Evolutionary conservation across 768 basidiomycete genomes (phyloP), one percentile per base, ranked within the genome.

Genomic region (Pulveroboletus sp.): DNA sequence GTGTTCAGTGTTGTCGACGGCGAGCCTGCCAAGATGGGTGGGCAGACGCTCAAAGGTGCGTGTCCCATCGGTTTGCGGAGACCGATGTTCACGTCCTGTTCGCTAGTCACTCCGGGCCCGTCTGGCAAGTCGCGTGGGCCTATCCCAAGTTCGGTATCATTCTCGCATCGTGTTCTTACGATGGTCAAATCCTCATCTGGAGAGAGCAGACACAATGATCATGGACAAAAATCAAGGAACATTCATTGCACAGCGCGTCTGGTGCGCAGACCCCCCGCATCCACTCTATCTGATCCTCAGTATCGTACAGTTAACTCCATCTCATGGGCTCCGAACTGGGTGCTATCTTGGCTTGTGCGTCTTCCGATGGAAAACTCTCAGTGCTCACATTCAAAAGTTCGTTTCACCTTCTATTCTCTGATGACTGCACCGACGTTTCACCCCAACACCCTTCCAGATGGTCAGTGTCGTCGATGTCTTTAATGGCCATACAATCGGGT

Each of bases 301-400:
- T 9, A 19, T n/a, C 2, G n/a, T n/a, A n/a, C 49, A 95, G 95
- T 98, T 42, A 99, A 99, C 72, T 94, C 94, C 1, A 87, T 98
- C 19, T 91, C 92, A 0, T 99, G 96, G 96, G 95, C 95, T n/a
- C 93, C 96, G 95, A 98, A 64, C 81, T 97, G 12, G 96, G 95
- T 29, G 92, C 96, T 1, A 94, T 97, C 54, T 78, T 98, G 34
- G 95, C 93, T 4, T 99, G 96, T 63, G 95, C 95, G 2, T 94
- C 91, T 20, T 95, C 92, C 1, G 96, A 99, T 68, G 94, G 95
- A 55, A 95, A 94, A 66, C 79, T 99, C 35, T 98, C 95, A 9
- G 93, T 99, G 31, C 75, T 99, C 47, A 89, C 89, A 7, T 98
- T 98, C 76, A 94, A 96, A 81, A 92, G 93, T 93, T 50, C 40